Base-by-base conservation (phyloP, 2,329 filamentous ascomycete genomes). In the Colletotrichum sp. region DNA sequence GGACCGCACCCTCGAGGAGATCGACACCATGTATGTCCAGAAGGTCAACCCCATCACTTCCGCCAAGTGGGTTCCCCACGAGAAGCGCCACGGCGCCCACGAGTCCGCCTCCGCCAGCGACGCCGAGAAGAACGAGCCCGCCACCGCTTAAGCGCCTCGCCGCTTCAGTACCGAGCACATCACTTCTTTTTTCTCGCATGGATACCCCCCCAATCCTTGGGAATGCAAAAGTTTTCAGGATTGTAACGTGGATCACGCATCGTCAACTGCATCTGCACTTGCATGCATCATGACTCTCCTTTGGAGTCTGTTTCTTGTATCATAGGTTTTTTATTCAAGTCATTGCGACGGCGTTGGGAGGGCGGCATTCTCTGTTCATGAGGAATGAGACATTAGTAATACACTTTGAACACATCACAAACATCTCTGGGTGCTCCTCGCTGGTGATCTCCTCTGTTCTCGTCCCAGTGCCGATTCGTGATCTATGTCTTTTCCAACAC, bases 11-110 rank as follows among this genome's bases (percentile, higher is more conserved):
- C 89, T 96, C 21, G 94, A 95, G 85, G 93, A 95, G 84, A 93
- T 95, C 72, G 94, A 95, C 83, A 92, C 90, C 74, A 95, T 95
- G 93, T 96, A 96, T 82, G 87, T 89, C 21, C 80, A 85, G 52
- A 83, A 82, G 57, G 87, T 90, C 79, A 89, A 88, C 80, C 88
- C 89, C 26, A 88, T 88, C 80, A 86, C 83, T 68, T 89, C 88
- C 12, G 76, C 79, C 66, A 83, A 82, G 34, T 85, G 85, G 85
- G 81, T 84, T 6, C 66, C 71, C 68, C 79, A 79, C 63, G 81
- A 79, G 69, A 82, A 82, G 77, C 77, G 78, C 34, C 79, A 79
- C 39, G 77, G 79, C n/a, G 44, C n/a, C 76, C 65, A 77, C 30
- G 76, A 77, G 68, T 65, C 73, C 9, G 57, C 57, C 13, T 71